phyloP scores from a whole-genome alignment of 371 early-diverging fungal genomes.

The Rhizomucor pusillus region DNA sequence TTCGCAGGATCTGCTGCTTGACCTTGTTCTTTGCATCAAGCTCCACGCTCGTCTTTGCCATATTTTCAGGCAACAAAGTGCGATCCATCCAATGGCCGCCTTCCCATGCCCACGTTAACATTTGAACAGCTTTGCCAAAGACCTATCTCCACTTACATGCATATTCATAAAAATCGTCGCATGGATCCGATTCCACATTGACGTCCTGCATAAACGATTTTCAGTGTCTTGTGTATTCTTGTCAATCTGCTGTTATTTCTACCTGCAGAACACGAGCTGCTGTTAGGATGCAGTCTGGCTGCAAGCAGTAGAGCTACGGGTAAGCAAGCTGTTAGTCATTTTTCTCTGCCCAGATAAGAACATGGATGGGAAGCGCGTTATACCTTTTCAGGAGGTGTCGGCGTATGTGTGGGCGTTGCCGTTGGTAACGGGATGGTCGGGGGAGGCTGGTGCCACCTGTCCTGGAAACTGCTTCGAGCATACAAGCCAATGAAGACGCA shows the following conservation, averaged over 20 bases:
- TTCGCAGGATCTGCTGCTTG: constrained; percentile 16
- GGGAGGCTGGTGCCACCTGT: constrained; percentile 13
- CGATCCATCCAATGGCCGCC: constrained; percentile 32
- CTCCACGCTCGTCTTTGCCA: constrained; percentile 20
- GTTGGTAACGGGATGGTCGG: constrained; percentile 10
- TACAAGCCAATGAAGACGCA: constrained; percentile 44
- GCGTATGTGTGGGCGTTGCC: constrained; percentile 9
- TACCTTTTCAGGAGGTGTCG: constrained; percentile 11
- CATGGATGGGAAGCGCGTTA: background rate
- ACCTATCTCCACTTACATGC: constrained; percentile 51
- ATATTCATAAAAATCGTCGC: constrained; percentile 51
- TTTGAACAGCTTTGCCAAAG: constrained; percentile 1
- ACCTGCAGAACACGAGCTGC: constrained; percentile 54
- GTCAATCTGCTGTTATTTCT: no score
- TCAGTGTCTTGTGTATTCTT: no score
- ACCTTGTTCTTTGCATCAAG: constrained; percentile 12
- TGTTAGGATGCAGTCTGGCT: constrained; percentile 56
- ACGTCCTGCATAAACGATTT: constrained; percentile 31
- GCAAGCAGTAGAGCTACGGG: constrained; percentile 41
- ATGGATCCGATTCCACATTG: constrained; percentile 37
- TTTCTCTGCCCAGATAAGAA: background rate
- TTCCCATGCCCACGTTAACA: constrained; percentile 1
- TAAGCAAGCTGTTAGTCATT: background rate
- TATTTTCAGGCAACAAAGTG: constrained; percentile 24
- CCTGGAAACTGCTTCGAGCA: constrained; percentile 34